Conservation (phyloP, 352 stramenopile genomes). For the Phytophthora uliginosa region DNA sequence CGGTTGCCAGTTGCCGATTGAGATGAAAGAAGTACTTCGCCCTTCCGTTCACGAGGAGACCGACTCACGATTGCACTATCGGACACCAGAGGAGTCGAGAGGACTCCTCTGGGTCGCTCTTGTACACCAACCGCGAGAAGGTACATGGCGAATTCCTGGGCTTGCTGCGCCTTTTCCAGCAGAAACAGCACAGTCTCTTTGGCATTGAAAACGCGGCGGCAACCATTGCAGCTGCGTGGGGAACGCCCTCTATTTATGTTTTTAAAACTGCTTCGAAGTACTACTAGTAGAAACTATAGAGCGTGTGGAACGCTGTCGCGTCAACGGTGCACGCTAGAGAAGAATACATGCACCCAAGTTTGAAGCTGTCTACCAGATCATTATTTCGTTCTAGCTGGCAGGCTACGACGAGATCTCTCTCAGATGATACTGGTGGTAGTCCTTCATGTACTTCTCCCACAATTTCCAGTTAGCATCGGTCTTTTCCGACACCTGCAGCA, state of each 20-base stretch:
- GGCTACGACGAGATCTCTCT: background rate
- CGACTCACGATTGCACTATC: slow-evolving; percentile 77
- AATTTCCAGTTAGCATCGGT: background rate
- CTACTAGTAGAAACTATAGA: no score
- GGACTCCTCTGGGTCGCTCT: no score
- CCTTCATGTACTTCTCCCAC: background rate
- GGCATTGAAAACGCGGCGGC: slow-evolving; percentile 18
- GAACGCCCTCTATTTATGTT: no score
- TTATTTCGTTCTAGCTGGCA: no score
- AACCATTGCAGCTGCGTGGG: no score
- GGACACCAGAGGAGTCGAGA: slow-evolving; percentile 55
- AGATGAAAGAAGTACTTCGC: slow-evolving; percentile 72
- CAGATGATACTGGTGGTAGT: background rate
- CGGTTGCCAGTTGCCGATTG: slow-evolving; percentile 59
- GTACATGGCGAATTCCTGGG: slow-evolving; percentile 68
- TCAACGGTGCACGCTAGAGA: no score
- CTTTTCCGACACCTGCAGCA: background rate
- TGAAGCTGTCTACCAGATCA: no score
- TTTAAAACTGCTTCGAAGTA: no score
- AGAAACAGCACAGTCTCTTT: slow-evolving; percentile 61
- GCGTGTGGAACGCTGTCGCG: no score
- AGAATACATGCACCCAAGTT: no score
- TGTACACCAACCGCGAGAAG: slow-evolving; percentile 81
- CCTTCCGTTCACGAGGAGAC: slow-evolving; percentile 73
- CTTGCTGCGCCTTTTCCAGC: slow-evolving; percentile 69